Percentiles rank a stretch among this genome's conserved stretches.
phyloP scores from a whole-genome alignment of 1,284 basidiomycete genomes.

The Ceratobasidium sp. region DNA sequence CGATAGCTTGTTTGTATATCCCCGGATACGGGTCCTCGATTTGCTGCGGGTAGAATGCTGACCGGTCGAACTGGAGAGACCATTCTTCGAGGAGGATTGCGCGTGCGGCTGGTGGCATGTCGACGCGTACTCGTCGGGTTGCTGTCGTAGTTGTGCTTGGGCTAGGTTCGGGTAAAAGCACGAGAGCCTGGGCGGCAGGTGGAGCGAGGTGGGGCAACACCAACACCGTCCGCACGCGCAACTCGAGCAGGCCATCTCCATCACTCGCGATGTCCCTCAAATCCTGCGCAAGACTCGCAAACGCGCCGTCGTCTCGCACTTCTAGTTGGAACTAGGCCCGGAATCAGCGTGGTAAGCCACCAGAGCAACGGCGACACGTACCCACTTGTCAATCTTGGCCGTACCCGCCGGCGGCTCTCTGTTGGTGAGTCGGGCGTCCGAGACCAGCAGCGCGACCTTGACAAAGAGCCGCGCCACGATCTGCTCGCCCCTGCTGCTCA shows the following conservation, averaged over 20 bases:
- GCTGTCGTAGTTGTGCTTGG: background rate
- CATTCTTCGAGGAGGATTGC: slow-evolving; percentile 80
- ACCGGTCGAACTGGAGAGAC: slow-evolving; percentile 63
- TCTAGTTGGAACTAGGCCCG: slow-evolving; percentile 79
- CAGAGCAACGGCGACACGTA: slow-evolving; percentile 55
- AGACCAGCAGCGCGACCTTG: slow-evolving; percentile 77
- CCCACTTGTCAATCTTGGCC: slow-evolving; percentile 78
- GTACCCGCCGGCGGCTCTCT: slow-evolving; percentile 6
- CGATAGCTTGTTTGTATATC: slow-evolving; percentile 84
- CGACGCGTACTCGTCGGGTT: slow-evolving; percentile 1
- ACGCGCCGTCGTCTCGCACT: slow-evolving; percentile 61
- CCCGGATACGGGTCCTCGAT: slow-evolving; percentile 53
- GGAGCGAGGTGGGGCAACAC: slow-evolving; percentile 60
- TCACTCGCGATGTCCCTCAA: slow-evolving; percentile 62
- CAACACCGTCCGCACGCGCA: slow-evolving; percentile 74
- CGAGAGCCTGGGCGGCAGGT: slow-evolving; percentile 74
- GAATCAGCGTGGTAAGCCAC: slow-evolving; percentile 37
- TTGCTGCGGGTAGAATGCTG: slow-evolving; percentile 11
- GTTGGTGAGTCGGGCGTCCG: slow-evolving; percentile 64
- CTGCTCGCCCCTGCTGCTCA: slow-evolving; percentile 72
- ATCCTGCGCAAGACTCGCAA: slow-evolving; percentile 59
- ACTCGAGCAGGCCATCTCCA: slow-evolving; percentile 61
- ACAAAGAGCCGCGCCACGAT: slow-evolving; percentile 81
- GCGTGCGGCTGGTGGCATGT: slow-evolving; percentile 70
- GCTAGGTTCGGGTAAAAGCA: slow-evolving; percentile 64